Base-by-base conservation (phyloP, 371 early-diverging fungal species). In the Dinochytrium kinnereticum region DNA sequence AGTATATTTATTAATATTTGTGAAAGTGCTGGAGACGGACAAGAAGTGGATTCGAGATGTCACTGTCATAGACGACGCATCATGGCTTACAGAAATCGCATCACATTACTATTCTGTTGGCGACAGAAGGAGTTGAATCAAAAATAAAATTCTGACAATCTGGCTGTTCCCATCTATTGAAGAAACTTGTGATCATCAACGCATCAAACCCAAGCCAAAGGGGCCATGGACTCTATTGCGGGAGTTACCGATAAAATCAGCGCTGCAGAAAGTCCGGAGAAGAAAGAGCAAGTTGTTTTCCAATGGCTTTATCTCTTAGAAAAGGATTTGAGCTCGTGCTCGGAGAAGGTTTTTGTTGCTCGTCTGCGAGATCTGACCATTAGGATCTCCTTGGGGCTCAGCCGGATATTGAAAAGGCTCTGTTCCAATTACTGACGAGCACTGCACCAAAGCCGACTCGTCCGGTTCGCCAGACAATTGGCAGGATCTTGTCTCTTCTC, bases 301-400 rank as follows among this genome's bases (percentile, higher is more conserved):
- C 93, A 92, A 73, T 94, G 94, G 94, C 84, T 94, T 34, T 89
- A 92, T 0, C 81, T 83, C 39, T 87, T 93, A 30, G 92, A 92
- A 81, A 85, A 89, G 71, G 92, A 91, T 67, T 80, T 69, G 64
- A 33, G 64, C 53, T 36, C 57, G 1, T 28, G 68, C n/a, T 24
- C 30, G 31, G n/a, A 28, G 26, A 51, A 49, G 28, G 64, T 61
- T 0, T 21, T 30, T 1, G 21, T 50, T 40, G 38, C 7, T 36
- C 21, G 40, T 51, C 51, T 2, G 36, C 31, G 50, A 1, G 15
- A 19, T 68, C 30, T 55, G 30, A 38, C 66, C n/a, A 1, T 15
- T 36, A 88, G 44, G 73, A 81, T 10, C 76, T 92, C 66, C 89
- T 90, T 68, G 80, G 81, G n/a, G 70, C 82, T 49, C 94, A 94